Evolutionary conservation across 2,329 filamentous ascomycete species (phyloP), one percentile per base, ranked within the genome.

Genomic region (Leptodontidium sp.): DNA sequence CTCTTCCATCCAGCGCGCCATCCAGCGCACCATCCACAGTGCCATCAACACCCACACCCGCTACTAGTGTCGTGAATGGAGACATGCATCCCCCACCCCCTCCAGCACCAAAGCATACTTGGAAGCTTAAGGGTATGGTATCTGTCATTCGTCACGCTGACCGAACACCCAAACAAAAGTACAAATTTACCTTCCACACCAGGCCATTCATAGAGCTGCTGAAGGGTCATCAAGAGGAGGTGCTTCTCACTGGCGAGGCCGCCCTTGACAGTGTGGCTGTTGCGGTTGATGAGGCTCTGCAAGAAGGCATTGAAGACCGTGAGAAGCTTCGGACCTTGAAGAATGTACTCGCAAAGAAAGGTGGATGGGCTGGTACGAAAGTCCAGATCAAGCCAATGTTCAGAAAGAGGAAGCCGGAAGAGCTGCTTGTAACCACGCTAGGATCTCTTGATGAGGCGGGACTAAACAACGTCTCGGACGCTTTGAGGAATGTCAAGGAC

Each of bases 321-420:
- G 89, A 88, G 62, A 99, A 99, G 81, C 88, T 99, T n/a, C 90
- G 89, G 72, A 85, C 93, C 52, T 85, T 99, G 61, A 91, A 92
- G 68, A 95, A 95, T 71, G 95, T 97, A 6, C 83, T 99, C 7
- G 90, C 93, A 52, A 97, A 96, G 81, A 99, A 99, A 80, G 94
- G 94, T 1, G 90, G 90, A 24, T 98, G 95, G 92, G 91, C 94
- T 4, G 96, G 96, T 0, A 99, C 96, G 1, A 99, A 99, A 80
- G 94, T 99, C 1, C 96, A 99, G 80, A 98, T 99, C 79, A 99
- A 99, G 80, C 96, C 96, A 11, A 97, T 99, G 94, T 99, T 99
- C 80, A 90, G 94, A 63, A 97, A 95, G 82, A 90, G 93, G 76
- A 93, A 90, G 76, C 87, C 89, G 2, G 88, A 92, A 62, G 88